phyloP scores from a whole-genome alignment of 78 protist genomes.

The Bodo saltans region DNA sequence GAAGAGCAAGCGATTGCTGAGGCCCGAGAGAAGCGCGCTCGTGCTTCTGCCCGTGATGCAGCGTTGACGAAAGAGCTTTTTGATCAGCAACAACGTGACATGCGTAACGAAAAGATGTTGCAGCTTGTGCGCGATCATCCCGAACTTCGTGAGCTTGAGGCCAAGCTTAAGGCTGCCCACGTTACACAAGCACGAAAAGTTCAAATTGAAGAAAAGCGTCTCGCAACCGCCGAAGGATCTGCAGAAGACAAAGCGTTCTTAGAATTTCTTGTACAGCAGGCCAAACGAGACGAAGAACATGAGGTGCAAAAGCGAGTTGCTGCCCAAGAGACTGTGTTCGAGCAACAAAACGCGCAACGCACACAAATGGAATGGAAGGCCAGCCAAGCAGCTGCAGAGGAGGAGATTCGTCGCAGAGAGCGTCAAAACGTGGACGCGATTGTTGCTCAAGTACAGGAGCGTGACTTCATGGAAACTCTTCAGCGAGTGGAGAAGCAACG shows the following conservation, averaged over 20 bases:
- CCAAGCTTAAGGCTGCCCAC: conserved; percentile 9
- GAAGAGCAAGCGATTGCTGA: not conserved
- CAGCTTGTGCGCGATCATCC: conserved; percentile 14
- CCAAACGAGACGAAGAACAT: not conserved
- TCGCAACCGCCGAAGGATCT: not conserved
- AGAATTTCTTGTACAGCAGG: not conserved
- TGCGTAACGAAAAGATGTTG: not conserved
- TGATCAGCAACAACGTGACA: not conserved
- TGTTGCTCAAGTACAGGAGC: conserved; percentile 7
- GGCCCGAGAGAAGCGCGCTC: not conserved
- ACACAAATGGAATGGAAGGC: not conserved
- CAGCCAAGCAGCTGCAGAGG: not conserved
- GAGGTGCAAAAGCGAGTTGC: conserved; percentile 11
- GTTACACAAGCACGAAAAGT: not conserved
- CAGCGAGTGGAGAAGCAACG: not conserved
- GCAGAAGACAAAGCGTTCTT: not conserved
- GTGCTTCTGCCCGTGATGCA: not conserved
- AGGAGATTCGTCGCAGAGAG: not conserved
- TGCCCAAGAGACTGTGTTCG: not conserved
- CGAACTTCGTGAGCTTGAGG: conserved; percentile 12
- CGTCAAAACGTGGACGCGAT: conserved; percentile 12
- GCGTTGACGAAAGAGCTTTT: not conserved
- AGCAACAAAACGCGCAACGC: not conserved
- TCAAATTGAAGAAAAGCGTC: conserved; percentile 13
- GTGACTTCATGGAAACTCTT: not conserved